Base-by-base conservation (phyloP, 805 yeast species). In the Cyberlindnera amylophila region DNA sequence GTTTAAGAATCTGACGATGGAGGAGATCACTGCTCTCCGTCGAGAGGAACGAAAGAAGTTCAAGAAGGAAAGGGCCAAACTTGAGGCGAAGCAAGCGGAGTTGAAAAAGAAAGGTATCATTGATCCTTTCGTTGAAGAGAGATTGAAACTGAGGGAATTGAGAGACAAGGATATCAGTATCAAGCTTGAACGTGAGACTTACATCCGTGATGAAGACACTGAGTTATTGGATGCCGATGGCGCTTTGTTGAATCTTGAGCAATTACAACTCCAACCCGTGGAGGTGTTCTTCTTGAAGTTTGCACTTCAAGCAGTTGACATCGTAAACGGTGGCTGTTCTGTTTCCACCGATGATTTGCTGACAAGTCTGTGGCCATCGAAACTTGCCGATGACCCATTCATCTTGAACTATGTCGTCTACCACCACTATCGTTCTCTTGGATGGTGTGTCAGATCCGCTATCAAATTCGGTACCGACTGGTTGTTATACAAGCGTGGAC, bases 361-460 rank as follows among this genome's bases (percentile, higher is more conserved):
- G 15, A 31, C 38, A 2, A 4, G 11, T 1, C 21, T 47, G 2
- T 37, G 58, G 41, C 41, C 46, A 0, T 26, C 35, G 1, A 19
- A 27, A 1, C 27, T n/a, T 10, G 45, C 47, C 2, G 59, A 55
- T 54, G 64, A 47, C 48, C 60, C 5, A 55, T 70, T 53, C 36
- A 44, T 35, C 15, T n/a, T 45, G 32, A 49, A 67, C 61, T 91
- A 85, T 54, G 80, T 79, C 5, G 90, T 77, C 1, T 91, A 90
- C 55, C 95, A 88, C 57, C 89, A 91, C 59, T 90, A 80, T 63
- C 72, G 95, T 39, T 81, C 96, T 0, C 71, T 78, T 19, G 97
- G 97, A 0, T 93, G 98, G 97, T 91, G 97, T 67, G 93, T 83
- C 3, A 72, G 95, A 45, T 77, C 90, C 0, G 99, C 98, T 0